These are phyloP conservation scores for Naematelia encephala DNA, from an alignment of 768 basidiomycete genomes.

Conservation along the genomic window DNA sequence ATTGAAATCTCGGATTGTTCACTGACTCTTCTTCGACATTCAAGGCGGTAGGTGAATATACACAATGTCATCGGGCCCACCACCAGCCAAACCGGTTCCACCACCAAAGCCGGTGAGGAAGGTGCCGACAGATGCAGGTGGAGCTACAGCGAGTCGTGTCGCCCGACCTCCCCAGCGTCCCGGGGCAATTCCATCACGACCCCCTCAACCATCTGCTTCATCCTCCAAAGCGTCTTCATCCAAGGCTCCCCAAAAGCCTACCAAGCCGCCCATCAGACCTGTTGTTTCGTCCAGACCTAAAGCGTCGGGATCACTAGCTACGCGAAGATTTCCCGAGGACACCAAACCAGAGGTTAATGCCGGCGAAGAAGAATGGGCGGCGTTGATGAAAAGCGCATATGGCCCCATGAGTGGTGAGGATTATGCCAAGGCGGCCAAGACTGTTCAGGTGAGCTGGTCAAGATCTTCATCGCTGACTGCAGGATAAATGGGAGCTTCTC, in stretches of 20 bases:
- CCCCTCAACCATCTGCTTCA: background rate
- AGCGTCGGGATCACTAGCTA: background rate
- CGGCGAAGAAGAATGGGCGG: constrained; percentile 51
- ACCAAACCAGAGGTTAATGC: background rate
- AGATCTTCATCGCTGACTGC: constrained; percentile 9
- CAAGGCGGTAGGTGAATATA: too few relatives aligned
- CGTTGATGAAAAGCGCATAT: constrained; percentile 40
- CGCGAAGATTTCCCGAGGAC: background rate
- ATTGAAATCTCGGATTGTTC: background rate
- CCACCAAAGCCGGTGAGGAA: background rate
- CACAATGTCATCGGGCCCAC: background rate
- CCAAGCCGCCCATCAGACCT: background rate
- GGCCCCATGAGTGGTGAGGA: constrained; percentile 56
- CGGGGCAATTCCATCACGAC: too few relatives aligned
- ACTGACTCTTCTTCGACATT: background rate
- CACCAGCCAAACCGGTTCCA: background rate
- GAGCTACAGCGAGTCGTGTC: background rate
- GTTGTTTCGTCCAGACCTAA: background rate
- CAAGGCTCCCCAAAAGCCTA: background rate
- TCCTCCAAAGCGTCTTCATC: background rate
- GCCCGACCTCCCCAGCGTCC: too few relatives aligned
- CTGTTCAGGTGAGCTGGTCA: constrained; percentile 66
- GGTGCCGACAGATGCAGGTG: background rate
- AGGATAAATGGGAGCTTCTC: constrained; percentile 98
- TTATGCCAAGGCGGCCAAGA: constrained; percentile 85